These are phyloP conservation scores for Cutaneotrichosporon cavernicola DNA, from an alignment of 1,284 basidiomycete genomes.

Conservation along the genomic window DNA sequence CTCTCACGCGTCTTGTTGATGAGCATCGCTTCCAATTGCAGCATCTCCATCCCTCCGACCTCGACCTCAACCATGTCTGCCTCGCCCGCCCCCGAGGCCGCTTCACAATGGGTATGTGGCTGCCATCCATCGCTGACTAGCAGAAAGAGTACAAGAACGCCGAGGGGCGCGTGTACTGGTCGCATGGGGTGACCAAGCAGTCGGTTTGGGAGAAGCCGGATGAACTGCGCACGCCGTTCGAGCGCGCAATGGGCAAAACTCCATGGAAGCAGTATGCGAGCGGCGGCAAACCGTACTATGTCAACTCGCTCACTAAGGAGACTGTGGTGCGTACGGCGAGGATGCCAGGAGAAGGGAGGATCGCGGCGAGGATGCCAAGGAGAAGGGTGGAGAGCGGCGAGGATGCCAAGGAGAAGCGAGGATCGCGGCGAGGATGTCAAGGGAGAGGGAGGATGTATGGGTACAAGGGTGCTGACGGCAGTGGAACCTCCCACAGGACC, in stretches of 20 bases:
- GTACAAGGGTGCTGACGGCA: constrained; percentile 42
- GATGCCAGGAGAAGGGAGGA: too few species aligned
- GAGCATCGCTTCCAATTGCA: background rate
- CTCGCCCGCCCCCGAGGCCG: constrained; percentile 25
- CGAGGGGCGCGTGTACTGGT: constrained; percentile 53
- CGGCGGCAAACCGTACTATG: constrained; percentile 85
- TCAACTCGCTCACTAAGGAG: constrained; percentile 62
- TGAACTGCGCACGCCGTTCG: constrained; percentile 69
- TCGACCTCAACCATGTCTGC: constrained; percentile 1
- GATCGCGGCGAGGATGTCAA: too few species aligned
- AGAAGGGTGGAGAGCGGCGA: too few species aligned
- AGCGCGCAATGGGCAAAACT: constrained; percentile 81
- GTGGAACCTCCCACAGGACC: constrained; percentile 92
- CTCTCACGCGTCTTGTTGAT: background rate
- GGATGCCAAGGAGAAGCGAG: too few species aligned
- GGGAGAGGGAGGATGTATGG: background rate
- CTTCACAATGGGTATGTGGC: constrained; percentile 30
- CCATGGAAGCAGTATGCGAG: constrained; percentile 92
- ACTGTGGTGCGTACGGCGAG: constrained; percentile 32
- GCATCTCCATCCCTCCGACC: background rate
- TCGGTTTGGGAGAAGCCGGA: constrained; percentile 56
- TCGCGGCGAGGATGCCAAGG: too few species aligned
- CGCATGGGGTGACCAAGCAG: constrained; percentile 51
- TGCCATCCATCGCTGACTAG: background rate
- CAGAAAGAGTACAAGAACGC: constrained; percentile 51